Conservation (phyloP, 345 rosid species). For the Boechera retrofracta region DNA sequence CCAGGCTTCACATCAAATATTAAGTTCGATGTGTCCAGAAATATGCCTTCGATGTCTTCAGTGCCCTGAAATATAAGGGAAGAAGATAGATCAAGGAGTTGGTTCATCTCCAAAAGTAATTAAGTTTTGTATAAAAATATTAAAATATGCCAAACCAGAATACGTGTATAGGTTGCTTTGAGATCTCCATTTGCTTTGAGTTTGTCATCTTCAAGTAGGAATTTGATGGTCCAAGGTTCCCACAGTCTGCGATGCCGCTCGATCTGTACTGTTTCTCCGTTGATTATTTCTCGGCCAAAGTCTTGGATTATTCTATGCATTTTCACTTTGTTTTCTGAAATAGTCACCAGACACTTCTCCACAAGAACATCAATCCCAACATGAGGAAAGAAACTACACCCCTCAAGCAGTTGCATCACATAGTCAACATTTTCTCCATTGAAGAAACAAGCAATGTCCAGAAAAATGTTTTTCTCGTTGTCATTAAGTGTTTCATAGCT, state of each 20-base stretch:
- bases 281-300: constrained; percentile 37
- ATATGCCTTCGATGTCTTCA: constrained; percentile 37
- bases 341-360: constrained; percentile 36
- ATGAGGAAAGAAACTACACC: constrained; percentile 34
- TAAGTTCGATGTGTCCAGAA: neutral
- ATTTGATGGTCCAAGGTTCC: constrained; percentile 3
- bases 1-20: neutral
- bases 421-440: constrained; percentile 7
- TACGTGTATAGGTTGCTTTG: neutral
- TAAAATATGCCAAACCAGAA: neutral
- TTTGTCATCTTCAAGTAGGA: constrained; percentile 33
- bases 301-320: constrained; percentile 43
- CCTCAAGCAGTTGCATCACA: constrained; percentile 31
- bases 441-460: constrained; percentile 41
- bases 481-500: constrained; percentile 27
- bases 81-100: neutral
- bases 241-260: constrained; percentile 32
- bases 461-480: constrained; percentile 23
- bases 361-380: constrained; percentile 43
- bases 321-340: constrained; percentile 7
- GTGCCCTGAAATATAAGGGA: constrained; percentile 30
- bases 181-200: neutral
- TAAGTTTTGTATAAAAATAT: neutral
- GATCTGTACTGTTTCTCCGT: constrained; percentile 3
- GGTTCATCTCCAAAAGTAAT: neutral